Conservation (phyloP, 2,329 filamentous ascomycete species). For the Colletotrichum higginsianum region DNA sequence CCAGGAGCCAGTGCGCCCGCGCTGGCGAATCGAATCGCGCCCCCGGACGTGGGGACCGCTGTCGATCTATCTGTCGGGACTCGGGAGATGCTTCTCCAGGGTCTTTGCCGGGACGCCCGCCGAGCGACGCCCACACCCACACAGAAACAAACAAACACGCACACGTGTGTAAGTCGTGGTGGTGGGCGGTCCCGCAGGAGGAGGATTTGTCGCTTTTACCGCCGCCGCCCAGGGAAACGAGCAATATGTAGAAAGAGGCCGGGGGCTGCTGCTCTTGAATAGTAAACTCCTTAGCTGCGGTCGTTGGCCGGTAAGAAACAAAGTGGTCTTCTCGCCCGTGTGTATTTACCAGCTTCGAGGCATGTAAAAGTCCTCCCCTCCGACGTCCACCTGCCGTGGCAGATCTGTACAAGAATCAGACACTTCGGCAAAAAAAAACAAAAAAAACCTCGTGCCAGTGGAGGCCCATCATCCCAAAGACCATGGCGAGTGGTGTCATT, state of each 20-base stretch:
- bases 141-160: too few species aligned
- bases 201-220: background rate
- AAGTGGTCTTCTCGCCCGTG: background rate
- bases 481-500: slow-evolving; percentile 14
- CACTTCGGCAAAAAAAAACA: background rate
- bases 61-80: slow-evolving; percentile 28
- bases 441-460: too few species aligned
- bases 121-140: background rate
- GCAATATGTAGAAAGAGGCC: slow-evolving; percentile 8
- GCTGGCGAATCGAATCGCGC: slow-evolving; percentile 10
- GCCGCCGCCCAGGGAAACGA: too few species aligned
- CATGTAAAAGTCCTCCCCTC: background rate
- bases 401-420: background rate
- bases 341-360: background rate
- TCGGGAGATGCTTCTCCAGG: slow-evolving; percentile 24
- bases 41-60: background rate
- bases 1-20: slow-evolving; percentile 30
- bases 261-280: background rate
- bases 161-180: background rate
- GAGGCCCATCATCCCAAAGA: background rate
- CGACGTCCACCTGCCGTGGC: background rate
- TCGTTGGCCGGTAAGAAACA: too few species aligned
- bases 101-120: slow-evolving; percentile 28
- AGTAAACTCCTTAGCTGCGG: too few species aligned
- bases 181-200: background rate